Evolutionary conservation across 2,329 filamentous ascomycete species (phyloP).

Genomic region (Madurella mycetomatis): DNA sequence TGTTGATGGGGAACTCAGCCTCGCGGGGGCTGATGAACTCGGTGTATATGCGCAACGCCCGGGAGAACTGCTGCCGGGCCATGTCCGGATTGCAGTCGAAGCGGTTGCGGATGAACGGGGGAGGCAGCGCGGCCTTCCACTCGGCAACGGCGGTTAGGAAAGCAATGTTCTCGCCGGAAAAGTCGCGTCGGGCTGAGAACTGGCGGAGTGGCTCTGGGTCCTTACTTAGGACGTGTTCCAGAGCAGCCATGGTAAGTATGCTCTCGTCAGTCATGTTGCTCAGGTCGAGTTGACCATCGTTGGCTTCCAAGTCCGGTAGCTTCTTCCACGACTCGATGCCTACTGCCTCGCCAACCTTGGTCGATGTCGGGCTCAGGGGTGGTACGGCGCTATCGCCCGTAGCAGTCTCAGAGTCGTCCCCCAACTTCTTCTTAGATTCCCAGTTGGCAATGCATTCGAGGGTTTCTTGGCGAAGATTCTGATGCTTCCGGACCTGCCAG

Average conservation of each 20-base stretch:
- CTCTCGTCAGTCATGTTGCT: slow-evolving; percentile 33
- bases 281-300: slow-evolving; percentile 24
- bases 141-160: slow-evolving; percentile 56
- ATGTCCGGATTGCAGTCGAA: slow-evolving; percentile 29
- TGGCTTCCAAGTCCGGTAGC: slow-evolving; percentile 35
- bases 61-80: slow-evolving; percentile 50
- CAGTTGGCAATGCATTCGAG: slow-evolving; percentile 47
- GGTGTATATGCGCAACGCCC: slow-evolving; percentile 57
- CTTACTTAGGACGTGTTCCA: slow-evolving; percentile 56
- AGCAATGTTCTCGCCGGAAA: slow-evolving; percentile 67
- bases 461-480: slow-evolving; percentile 43
- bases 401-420: background rate
- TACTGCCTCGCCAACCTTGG: slow-evolving; percentile 26
- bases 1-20: slow-evolving; percentile 64
- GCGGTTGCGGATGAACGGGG: slow-evolving; percentile 21
- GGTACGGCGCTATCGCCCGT: slow-evolving; percentile 6
- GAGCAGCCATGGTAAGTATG: slow-evolving; percentile 55
- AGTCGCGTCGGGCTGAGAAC: slow-evolving; percentile 62
- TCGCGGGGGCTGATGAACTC: slow-evolving; percentile 57
- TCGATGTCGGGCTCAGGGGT: slow-evolving; percentile 29
- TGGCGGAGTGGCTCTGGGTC: slow-evolving; percentile 58
- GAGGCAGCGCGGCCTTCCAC: slow-evolving; percentile 46
- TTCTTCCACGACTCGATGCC: slow-evolving; percentile 31
- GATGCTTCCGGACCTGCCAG: slow-evolving; percentile 49
- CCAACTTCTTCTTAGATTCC: slow-evolving; percentile 39